Evolutionary conservation across 495 filamentous ascomycete species (phyloP), one percentile per base, ranked within the genome.

Genomic region (Penicillium goetzii): DNA sequence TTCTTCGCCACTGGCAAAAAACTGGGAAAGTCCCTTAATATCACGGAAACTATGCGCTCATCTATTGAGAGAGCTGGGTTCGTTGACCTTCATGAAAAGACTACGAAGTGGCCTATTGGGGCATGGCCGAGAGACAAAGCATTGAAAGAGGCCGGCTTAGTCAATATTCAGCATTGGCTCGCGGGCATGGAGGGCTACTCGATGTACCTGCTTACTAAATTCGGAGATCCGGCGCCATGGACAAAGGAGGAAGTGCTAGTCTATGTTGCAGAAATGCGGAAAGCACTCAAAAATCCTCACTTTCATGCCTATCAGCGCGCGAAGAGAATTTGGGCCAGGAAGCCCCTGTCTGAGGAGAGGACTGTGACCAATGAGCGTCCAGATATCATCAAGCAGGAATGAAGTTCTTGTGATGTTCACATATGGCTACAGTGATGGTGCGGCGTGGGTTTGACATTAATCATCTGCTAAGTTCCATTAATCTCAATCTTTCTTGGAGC

Each of bases 11-110:
- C 60, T 28, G 59, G 34, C 19, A n/a, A 55, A 19, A 61, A 61
- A 14, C 15, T 23, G 14, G 63, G 36, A 11, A 54, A 51, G 34
- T 26, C 40, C 7, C 30, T 61, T 5, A 28, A 61, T 26, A 30
- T 57, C 1, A 56, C 25, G 19, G 43, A 60, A 26, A 53, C 70
- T 12, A 38, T 72, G 32, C 56, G 62, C 33, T 19, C 38, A 6
- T 62, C 60, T 38, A 61, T 75, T 17, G 64, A 69, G 55, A 65
- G 68, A 15, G 70, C 72, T 19, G 74, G 74, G 4, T 76, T 78
- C 56, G 58, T 56, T 10, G 72, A 75, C 40, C 9, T 58, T 33
- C 54, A 53, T 25, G 45, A 52, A 5, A 41, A 58, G 33, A 43
- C 15, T 17, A 15, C 14, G 19, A 66, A 66, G 40, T 61, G 59